phyloP scores from a whole-genome alignment of 345 rosid genomes.

The Euphorbia tirucalli region DNA sequence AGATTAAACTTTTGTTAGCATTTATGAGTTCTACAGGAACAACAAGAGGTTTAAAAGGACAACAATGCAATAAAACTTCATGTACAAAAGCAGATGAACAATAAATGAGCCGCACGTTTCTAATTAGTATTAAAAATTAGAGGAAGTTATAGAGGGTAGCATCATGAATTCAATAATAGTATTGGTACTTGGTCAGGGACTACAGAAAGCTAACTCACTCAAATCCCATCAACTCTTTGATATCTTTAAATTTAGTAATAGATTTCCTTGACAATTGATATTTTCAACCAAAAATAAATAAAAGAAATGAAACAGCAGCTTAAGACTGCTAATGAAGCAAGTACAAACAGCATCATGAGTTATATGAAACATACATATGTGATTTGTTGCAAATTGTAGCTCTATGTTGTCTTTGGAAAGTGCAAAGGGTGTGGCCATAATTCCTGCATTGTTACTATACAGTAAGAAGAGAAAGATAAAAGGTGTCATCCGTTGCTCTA shows the following conservation, averaged over 20 bases:
- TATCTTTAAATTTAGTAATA: background rate
- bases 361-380: conserved; percentile 21
- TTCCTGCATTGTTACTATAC: conserved; percentile 39
- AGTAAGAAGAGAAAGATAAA: background rate
- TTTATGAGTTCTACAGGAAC: background rate
- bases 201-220: background rate
- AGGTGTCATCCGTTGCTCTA: background rate
- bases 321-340: background rate
- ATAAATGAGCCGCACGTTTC: background rate
- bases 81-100: background rate
- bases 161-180: background rate
- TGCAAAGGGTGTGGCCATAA: conserved; percentile 34
- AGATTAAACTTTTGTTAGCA: background rate
- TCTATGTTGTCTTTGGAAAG: conserved; percentile 39
- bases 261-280: background rate
- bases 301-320: background rate
- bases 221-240: background rate
- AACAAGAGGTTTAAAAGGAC: background rate
- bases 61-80: background rate
- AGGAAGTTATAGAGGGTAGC: too few relatives aligned
- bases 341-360: background rate
- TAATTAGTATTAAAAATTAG: background rate
- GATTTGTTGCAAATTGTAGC: conserved; percentile 34
- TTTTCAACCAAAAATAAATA: background rate
- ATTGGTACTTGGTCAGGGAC: background rate